These are phyloP conservation scores for Fusarium sp. DNA, from an alignment of 2,329 filamentous ascomycete species.

Conservation along the genomic window DNA sequence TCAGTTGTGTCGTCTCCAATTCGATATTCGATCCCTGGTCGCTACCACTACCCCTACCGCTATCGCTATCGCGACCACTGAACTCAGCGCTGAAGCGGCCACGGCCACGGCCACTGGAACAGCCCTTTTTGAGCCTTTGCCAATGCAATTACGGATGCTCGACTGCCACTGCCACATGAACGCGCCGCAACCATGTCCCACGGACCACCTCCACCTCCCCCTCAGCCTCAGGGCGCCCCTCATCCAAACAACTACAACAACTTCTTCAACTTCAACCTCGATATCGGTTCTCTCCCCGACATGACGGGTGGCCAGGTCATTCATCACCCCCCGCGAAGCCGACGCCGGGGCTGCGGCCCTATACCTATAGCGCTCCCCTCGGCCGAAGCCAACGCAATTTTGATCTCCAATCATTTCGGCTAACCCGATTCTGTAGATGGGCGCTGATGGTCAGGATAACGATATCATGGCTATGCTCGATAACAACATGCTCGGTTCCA, in stretches of 20 bases:
- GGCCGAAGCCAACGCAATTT: conserved; percentile 36
- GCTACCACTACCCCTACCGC: conserved; percentile 9
- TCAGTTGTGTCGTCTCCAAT: conserved; percentile 14
- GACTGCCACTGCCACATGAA: conserved; percentile 46
- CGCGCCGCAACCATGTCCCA: conserved; percentile 54
- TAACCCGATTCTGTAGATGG: conserved; percentile 47
- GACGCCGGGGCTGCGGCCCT: conserved; percentile 37
- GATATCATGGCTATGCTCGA: conserved; percentile 63
- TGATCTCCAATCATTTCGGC: conserved; percentile 31
- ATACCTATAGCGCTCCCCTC: conserved; percentile 20
- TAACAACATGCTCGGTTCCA: conserved; percentile 57
- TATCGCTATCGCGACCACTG: conserved; percentile 24
- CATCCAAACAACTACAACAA: conserved; percentile 49
- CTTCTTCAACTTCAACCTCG: conserved; percentile 56
- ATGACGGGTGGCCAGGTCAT: conserved; percentile 48
- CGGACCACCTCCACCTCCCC: conserved; percentile 55
- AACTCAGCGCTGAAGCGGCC: conserved; percentile 14
- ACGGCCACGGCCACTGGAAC: conserved; percentile 26
- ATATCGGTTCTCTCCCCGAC: conserved; percentile 49
- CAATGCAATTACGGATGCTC: conserved; percentile 49
- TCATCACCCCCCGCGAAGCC: conserved; percentile 31
- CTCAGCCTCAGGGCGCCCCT: conserved; percentile 47
- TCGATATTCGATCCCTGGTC: conserved; percentile 13
- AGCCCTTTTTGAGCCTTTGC: conserved; percentile 34
- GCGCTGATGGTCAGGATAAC: conserved; percentile 50